phyloP scores from a whole-genome alignment of 1,284 basidiomycete species.

The Vanrija pseudolonga region DNA sequence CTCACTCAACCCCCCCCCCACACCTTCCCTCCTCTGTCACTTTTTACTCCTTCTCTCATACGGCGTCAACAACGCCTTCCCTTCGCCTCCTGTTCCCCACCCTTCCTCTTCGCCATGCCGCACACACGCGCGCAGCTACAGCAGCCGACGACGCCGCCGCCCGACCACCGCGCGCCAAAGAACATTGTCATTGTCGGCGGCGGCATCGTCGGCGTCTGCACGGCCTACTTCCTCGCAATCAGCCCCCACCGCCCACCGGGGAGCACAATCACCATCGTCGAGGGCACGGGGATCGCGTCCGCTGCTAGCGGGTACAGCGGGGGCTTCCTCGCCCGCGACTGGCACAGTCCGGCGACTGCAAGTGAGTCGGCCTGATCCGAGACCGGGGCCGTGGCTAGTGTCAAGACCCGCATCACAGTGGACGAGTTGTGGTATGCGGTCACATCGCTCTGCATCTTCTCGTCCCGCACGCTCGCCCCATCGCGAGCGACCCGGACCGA shows the following conservation, averaged over 20 bases:
- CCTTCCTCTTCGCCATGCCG: background rate
- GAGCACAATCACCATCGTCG: conserved; percentile 62
- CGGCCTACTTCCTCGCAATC: conserved; percentile 54
- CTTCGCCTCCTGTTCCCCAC: too few relatives aligned
- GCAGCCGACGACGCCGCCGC: background rate
- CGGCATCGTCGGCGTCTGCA: conserved; percentile 79
- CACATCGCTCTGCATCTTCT: background rate
- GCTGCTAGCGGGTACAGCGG: conserved; percentile 84
- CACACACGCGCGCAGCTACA: background rate
- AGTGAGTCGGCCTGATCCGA: conserved; percentile 18
- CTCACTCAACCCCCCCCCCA: too few relatives aligned
- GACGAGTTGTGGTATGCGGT: background rate
- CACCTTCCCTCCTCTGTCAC: too few relatives aligned
- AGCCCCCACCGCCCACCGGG: conserved; percentile 24
- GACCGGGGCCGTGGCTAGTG: too few relatives aligned
- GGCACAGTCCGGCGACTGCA: conserved; percentile 56
- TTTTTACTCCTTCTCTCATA: too few relatives aligned
- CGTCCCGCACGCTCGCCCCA: background rate
- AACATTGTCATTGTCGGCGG: conserved; percentile 52
- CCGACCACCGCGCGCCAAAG: conserved; percentile 2
- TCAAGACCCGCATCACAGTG: too few relatives aligned
- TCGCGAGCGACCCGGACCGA: too few relatives aligned
- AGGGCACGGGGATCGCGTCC: conserved; percentile 63
- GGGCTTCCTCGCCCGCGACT: conserved; percentile 81
- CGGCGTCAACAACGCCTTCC: too few relatives aligned